Base-by-base conservation (phyloP, 2,329 filamentous ascomycete genomes). In the Cadophora malorum region DNA sequence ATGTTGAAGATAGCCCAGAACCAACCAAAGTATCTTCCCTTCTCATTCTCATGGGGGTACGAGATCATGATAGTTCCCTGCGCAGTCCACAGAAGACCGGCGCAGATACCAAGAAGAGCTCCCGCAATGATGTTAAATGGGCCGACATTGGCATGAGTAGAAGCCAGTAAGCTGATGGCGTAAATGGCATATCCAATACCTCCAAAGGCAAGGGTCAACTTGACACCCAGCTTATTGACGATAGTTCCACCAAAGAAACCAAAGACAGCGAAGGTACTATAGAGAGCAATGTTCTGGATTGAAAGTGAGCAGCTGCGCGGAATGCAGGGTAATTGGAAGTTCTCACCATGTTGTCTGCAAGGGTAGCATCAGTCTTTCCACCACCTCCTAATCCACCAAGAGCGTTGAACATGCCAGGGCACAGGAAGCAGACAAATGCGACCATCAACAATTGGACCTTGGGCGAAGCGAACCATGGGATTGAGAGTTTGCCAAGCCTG, bases 1-100 rank as follows among this genome's bases (percentile, higher is more conserved):
- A 94, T 80, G 80, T 97, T 97, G 85, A 97, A 97, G 76, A 97
- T 96, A 79, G 94, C 89, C 94, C 94, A 97, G 81, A 97, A 97
- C 82, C 89, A 90, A 69, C 91, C 91, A 78, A 97, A 97, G 79
- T 94, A 97, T 68, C 90, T 89, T 55, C 94, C 94, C 84, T 97
- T 97, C 71, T 88, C 87, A 41, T 87, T 80, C 80, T 97, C 94
- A 23, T 86, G 83, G 1, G 94, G 94, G 79, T 97, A 97, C 50
- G 91, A 89, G 88, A 97, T 95, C 90, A 95, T 94, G 76, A 95
- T 92, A 68, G 91, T 89, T 68, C 92, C 92, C 80, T 95, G 92
- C 0, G 91, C 92, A 41, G 90, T 90, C 92, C 92, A 96, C 47
- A 96, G 83, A 49, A 95, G 83, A 76, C 91, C 92, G 58, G 92